Conservation (phyloP, 805 yeast species). For the Priceomyces melissophilus region DNA sequence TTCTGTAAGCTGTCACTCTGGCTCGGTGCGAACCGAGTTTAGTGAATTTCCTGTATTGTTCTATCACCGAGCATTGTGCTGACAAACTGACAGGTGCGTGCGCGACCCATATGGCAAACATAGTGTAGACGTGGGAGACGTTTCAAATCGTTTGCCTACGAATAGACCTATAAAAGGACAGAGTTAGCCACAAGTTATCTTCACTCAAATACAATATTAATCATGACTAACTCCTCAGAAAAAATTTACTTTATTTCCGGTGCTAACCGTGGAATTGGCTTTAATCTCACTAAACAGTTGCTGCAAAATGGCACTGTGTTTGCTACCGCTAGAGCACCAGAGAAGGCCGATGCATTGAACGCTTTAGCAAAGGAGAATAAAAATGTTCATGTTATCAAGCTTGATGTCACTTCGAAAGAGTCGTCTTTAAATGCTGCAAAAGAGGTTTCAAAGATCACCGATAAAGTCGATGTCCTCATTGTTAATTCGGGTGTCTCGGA, state of each 20-base stretch:
- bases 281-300: conserved; percentile 24
- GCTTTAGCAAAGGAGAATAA: conserved; percentile 5
- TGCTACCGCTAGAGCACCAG: conserved; percentile 35
- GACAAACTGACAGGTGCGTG: too few species aligned
- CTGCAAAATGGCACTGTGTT: conserved; percentile 27
- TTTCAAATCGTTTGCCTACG: too few species aligned
- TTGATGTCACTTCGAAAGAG: conserved; percentile 25
- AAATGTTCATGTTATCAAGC: conserved; percentile 13
- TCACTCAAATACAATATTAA: too few species aligned
- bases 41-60: too few species aligned
- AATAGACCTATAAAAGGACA: too few species aligned
- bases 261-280: conserved; percentile 43
- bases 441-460: conserved; percentile 1
- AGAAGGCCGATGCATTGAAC: conserved; percentile 17
- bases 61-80: too few species aligned
- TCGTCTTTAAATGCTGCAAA: conserved; percentile 14
- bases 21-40: too few species aligned
- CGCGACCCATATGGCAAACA: too few species aligned
- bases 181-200: too few species aligned
- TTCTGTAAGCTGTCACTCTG: too few species aligned
- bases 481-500: conserved; percentile 26
- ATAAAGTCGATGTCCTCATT: conserved; percentile 29
- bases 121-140: too few species aligned
- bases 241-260: conserved; percentile 26
- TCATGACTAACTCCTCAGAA: background rate